Conservation (phyloP, 345 rosid species). For the Lepidium sativum region DNA sequence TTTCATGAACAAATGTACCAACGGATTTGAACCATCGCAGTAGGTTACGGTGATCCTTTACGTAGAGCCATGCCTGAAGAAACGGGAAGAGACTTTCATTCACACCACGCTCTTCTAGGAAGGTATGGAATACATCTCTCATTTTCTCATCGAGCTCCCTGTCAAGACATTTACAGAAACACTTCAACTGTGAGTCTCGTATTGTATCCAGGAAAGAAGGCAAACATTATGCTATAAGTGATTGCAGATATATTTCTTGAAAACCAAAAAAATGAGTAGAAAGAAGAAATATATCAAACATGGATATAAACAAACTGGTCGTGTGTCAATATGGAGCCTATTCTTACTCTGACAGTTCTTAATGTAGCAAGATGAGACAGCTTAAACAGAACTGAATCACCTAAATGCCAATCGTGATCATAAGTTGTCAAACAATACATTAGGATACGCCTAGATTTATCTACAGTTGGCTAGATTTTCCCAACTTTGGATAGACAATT, state of each 20-base stretch:
- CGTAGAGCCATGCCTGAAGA: constrained; percentile 91
- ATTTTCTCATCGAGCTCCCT: constrained; percentile 71
- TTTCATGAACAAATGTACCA: constrained; percentile 50
- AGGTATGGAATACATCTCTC: constrained; percentile 73
- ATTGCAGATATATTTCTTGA: neutral
- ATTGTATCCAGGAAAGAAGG: no score
- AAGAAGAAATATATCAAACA: neutral
- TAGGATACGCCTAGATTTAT: neutral
- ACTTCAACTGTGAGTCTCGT: neutral
- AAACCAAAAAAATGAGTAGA: neutral
- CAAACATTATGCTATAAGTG: no score
- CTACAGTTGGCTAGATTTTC: neutral
- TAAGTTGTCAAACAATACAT: neutral
- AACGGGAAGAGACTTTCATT: constrained; percentile 71
- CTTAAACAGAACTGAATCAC: neutral
- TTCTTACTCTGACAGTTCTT: neutral
- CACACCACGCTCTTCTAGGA: constrained; percentile 76
- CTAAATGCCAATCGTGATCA: neutral
- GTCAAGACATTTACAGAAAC: constrained; percentile 12
- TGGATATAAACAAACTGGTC: neutral
- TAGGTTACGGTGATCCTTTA: constrained; percentile 71
- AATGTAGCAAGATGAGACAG: neutral
- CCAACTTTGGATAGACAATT: neutral
- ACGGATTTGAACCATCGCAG: constrained; percentile 77
- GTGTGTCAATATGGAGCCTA: neutral